Evolutionary conservation across 129 eudicot genomes (phyloP).

Genomic region (Artemisia tridentata): DNA sequence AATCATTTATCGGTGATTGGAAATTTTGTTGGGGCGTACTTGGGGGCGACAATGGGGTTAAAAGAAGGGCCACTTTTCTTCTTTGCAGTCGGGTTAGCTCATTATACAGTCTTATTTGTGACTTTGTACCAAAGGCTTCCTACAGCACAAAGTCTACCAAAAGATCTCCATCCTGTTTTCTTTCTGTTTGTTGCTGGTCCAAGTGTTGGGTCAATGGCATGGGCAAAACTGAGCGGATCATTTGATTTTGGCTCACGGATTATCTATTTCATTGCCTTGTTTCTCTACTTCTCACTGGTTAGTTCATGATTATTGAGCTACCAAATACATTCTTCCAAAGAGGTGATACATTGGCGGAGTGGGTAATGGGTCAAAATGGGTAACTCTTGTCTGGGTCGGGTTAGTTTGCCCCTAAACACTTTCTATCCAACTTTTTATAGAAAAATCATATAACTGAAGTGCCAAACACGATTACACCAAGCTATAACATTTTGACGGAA

Average conservation of each 20-base stretch:
- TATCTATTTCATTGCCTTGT: conserved; percentile 63
- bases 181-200: conserved; percentile 72
- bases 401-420: not conserved
- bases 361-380: not conserved
- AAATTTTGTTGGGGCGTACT: conserved; percentile 69
- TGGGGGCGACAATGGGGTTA: conserved; percentile 75
- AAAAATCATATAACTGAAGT: not conserved
- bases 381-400: not conserved
- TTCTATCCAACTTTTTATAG: not conserved
- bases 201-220: conserved; percentile 70
- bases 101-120: conserved; percentile 60
- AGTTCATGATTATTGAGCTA: not conserved
- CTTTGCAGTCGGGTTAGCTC: conserved; percentile 72
- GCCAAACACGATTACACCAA: not conserved
- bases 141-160: conserved; percentile 67
- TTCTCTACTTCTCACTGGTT: conserved; percentile 63
- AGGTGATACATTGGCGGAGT: not conserved
- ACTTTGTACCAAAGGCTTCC: conserved; percentile 78
- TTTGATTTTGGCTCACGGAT: conserved; percentile 53
- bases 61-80: conserved; percentile 75
- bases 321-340: not conserved
- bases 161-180: conserved; percentile 79
- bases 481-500: not conserved
- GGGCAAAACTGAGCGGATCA: conserved; percentile 62
- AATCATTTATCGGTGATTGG: conserved; percentile 67